Percentiles rank a stretch among this genome's conserved stretches.
Conservation (phyloP, 768 basidiomycete species). For the Russula ochroleuca region DNA sequence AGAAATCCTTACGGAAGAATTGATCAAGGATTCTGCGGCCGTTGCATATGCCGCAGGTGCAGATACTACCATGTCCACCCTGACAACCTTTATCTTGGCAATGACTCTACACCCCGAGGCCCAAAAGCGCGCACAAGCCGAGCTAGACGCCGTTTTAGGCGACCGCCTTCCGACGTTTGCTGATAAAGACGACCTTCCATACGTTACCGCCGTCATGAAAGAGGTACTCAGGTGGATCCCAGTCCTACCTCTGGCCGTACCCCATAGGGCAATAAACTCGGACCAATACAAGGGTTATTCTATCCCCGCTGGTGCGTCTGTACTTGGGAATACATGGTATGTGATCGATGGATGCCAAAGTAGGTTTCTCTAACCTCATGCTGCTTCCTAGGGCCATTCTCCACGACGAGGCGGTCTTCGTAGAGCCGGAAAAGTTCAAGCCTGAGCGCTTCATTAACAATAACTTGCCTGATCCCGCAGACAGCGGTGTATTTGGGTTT, state of each 20-base stretch:
- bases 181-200: conserved; percentile 26
- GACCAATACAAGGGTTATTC: conserved; percentile 31
- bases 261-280: conserved; percentile 27
- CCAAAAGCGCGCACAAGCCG: conserved; percentile 29
- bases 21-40: conserved; percentile 26
- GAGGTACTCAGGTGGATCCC: conserved; percentile 30
- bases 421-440: conserved; percentile 25
- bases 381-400: conserved; percentile 24
- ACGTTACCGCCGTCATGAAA: conserved; percentile 25
- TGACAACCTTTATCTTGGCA: conserved; percentile 28
- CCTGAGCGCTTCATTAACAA: conserved; percentile 27
- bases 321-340: conserved; percentile 28
- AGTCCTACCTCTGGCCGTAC: conserved; percentile 27
- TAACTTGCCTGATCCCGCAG: conserved; percentile 18
- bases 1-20: conserved; percentile 21
- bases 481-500: conserved; percentile 26
- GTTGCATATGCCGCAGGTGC: conserved; percentile 26
- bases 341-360: not conserved
- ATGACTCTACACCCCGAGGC: conserved; percentile 31
- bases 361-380: not conserved
- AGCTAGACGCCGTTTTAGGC: conserved; percentile 30
- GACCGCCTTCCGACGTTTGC: conserved; percentile 28
- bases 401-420: conserved; percentile 25
- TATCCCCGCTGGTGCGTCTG: conserved; percentile 32
- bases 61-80: conserved; percentile 24